These are phyloP conservation scores for Falciphora oryzae DNA, from an alignment of 2,329 filamentous ascomycete genomes.

Conservation along the genomic window DNA sequence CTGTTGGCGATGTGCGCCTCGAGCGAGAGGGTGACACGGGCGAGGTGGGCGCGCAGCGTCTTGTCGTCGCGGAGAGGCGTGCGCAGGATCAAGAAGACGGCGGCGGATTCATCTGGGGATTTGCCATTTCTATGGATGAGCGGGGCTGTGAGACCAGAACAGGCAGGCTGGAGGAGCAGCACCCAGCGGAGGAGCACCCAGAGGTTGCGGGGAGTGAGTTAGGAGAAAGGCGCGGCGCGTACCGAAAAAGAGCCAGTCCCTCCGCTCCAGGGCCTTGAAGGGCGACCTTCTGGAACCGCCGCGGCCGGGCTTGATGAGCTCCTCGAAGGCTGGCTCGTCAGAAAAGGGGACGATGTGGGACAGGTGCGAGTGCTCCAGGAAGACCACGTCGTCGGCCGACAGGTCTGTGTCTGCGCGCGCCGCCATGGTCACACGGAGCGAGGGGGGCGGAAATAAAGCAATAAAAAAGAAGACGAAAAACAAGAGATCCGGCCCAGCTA, in stretches of 20 bases:
- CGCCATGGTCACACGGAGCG: constrained; percentile 17
- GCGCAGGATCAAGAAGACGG: constrained; percentile 62
- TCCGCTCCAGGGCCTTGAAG: constrained; percentile 54
- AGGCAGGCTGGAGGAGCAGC: constrained; percentile 10
- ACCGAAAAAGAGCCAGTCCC: constrained; percentile 70
- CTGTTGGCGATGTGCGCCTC: constrained; percentile 61
- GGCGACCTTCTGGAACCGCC: constrained; percentile 37
- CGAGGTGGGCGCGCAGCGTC: constrained; percentile 52
- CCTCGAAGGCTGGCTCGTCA: constrained; percentile 49
- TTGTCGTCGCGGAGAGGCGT: constrained; percentile 55
- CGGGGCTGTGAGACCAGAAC: constrained; percentile 30
- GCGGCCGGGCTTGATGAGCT: constrained; percentile 36
- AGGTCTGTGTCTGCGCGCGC: constrained; percentile 25
- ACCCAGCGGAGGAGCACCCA: constrained; percentile 16
- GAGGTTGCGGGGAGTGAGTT: constrained; percentile 2
- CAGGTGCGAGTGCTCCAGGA: constrained; percentile 54
- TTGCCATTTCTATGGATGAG: constrained; percentile 38
- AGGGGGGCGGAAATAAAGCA: background rate
- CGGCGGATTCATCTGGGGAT: constrained; percentile 64
- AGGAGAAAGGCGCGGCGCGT: constrained; percentile 24
- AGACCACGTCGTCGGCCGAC: constrained; percentile 31
- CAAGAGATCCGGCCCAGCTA: background rate
- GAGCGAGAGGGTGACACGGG: constrained; percentile 58
- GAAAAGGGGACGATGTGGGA: constrained; percentile 55
- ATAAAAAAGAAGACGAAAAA: background rate